phyloP scores from a whole-genome alignment of 2,329 filamentous ascomycete species.

The Calonectria pseudoturangicola region DNA sequence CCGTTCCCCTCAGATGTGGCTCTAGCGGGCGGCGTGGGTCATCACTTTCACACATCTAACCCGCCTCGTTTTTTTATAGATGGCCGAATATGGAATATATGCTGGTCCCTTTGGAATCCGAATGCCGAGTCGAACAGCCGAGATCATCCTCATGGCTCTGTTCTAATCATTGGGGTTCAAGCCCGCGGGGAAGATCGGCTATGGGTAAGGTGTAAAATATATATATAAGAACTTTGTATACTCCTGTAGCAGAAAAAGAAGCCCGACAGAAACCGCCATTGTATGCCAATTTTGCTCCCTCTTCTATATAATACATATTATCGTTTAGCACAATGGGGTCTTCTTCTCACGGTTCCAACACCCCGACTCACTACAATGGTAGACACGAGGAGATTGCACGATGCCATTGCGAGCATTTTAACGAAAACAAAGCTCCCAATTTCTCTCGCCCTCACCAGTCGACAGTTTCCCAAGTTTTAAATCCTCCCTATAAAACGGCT shows the following conservation, averaged over 20 bases:
- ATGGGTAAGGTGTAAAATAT: neutral
- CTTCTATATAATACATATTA: neutral
- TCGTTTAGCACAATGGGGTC: conserved; percentile 47
- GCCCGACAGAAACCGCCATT: neutral
- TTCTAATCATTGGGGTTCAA: neutral
- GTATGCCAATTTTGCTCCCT: neutral
- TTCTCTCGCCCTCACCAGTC: conserved; percentile 56
- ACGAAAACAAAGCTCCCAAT: conserved; percentile 39
- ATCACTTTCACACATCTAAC: conserved; percentile 2
- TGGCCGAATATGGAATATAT: neutral
- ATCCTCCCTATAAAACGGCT: conserved; percentile 65
- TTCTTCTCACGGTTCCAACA: conserved; percentile 50
- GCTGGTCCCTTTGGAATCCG: neutral
- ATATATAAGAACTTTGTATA: conserved; percentile 25
- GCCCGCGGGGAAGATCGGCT: conserved; percentile 18
- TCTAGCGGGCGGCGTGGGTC: conserved; percentile 48
- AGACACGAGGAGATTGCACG: conserved; percentile 45
- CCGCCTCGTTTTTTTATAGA: neutral
- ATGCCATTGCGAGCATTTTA: conserved; percentile 42
- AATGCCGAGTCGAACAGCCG: conserved; percentile 3
- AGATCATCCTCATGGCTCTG: conserved; percentile 9
- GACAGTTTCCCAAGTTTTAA: conserved; percentile 59
- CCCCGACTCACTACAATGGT: conserved; percentile 52
- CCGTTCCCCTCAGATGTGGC: conserved; percentile 39
- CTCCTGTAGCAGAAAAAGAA: neutral